A percentile compares a stretch with the other conserved stretches of the same genome.
Evolutionary conservation across 1,284 basidiomycete genomes (phyloP).

Genomic region (Ceratorhiza oryzae-sativae): DNA sequence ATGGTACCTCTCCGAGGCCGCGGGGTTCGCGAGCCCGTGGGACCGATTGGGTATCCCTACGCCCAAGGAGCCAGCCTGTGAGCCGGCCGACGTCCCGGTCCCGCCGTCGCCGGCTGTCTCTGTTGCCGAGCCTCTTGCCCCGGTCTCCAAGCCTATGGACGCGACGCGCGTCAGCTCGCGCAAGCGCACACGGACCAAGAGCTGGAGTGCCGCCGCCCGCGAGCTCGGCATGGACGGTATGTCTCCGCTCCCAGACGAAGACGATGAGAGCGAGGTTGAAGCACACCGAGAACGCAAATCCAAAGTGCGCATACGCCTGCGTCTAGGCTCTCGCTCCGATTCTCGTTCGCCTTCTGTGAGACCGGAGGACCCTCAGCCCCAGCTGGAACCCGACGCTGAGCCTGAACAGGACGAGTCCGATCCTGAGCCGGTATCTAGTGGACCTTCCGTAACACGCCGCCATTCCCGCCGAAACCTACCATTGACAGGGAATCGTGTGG

Average conservation of each 20-base stretch:
- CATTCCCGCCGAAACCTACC: conserved; percentile 1
- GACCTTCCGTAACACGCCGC: conserved; percentile 1
- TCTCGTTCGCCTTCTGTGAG: conserved; percentile 25
- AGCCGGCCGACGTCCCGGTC: not conserved
- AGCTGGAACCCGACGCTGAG: not conserved
- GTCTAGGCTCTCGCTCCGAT: conserved; percentile 19
- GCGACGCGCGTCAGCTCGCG: conserved; percentile 29
- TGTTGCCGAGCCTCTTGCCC: no score
- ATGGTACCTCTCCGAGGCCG: conserved; percentile 38
- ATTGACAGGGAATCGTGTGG: conserved; percentile 5
- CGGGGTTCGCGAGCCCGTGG: conserved; percentile 36
- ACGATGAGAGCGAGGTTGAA: conserved; percentile 34
- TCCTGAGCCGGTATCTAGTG: not conserved
- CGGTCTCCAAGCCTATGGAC: conserved; percentile 1
- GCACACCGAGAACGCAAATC: conserved; percentile 17
- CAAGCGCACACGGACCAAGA: conserved; percentile 37
- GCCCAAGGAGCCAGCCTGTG: conserved; percentile 27
- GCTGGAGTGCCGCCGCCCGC: conserved; percentile 29
- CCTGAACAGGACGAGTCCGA: conserved; percentile 24
- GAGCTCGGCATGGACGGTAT: conserved; percentile 38
- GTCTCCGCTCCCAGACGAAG: conserved; percentile 12
- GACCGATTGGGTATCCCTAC: conserved; percentile 38
- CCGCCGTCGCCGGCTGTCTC: conserved; percentile 14
- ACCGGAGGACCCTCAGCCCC: conserved; percentile 29
- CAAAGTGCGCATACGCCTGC: conserved; percentile 35